These are phyloP conservation scores for Polygonum maritimum DNA, from an alignment of 148 eudicot genomes.

Conservation along the genomic window DNA sequence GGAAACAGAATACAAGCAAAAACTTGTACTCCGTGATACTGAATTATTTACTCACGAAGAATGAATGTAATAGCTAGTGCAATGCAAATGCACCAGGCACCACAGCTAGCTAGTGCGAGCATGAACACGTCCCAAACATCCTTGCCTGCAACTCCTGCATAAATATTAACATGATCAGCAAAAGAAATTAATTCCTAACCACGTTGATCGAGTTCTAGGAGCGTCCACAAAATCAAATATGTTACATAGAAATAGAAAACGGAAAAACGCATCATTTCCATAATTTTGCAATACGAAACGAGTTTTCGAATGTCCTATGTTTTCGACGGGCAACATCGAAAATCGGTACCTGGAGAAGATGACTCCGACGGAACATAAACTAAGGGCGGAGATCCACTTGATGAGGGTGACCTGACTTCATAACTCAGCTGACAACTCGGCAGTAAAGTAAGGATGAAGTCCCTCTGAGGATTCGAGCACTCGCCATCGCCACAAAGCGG, in stretches of 20 bases:
- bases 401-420: not conserved
- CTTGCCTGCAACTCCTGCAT: not conserved
- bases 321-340: too few species aligned
- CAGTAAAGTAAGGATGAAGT: not conserved
- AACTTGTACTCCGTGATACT: not conserved
- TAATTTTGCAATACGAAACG: too few species aligned
- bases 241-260: too few species aligned
- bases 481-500: not conserved
- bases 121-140: not conserved
- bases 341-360: not conserved
- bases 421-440: slow-evolving; percentile 17
- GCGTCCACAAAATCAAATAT: too few species aligned
- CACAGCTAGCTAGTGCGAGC: not conserved
- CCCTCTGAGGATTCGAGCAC: not conserved
- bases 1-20: too few species aligned
- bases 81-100: not conserved
- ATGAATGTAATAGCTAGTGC: not conserved
- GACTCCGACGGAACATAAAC: not conserved
- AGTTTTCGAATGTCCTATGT: too few species aligned
- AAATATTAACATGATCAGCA: too few species aligned
- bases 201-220: too few species aligned
- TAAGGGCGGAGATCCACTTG: too few species aligned
- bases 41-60: too few species aligned
- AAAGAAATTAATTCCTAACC: too few species aligned
- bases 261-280: too few species aligned